Evolutionary conservation across 352 stramenopile genomes (phyloP).

Genomic region (Phytopythium sindhum): DNA sequence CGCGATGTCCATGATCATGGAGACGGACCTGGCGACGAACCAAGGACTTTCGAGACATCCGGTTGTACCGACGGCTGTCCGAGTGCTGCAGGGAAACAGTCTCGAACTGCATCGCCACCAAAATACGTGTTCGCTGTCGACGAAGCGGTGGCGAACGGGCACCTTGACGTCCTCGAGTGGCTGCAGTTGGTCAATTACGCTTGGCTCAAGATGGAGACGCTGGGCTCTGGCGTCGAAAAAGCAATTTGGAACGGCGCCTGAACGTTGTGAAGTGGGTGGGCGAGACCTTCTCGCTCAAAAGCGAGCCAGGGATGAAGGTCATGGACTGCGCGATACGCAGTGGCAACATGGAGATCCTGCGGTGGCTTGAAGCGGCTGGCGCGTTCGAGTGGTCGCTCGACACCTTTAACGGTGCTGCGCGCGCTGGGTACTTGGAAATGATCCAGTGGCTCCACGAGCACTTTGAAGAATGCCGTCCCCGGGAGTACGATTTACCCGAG

Average conservation of each 20-base stretch:
- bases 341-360: neutral
- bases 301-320: neutral
- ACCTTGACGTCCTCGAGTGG: neutral
- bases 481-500: neutral
- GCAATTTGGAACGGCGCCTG: neutral
- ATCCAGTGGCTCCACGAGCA: neutral
- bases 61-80: neutral
- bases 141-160: neutral
- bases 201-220: neutral
- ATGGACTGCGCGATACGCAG: neutral
- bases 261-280: neutral
- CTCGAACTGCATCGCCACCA: neutral
- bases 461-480: neutral
- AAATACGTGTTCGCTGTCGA: neutral
- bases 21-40: neutral
- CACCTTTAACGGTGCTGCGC: neutral
- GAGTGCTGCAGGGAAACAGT: neutral
- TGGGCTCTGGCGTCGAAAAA: neutral
- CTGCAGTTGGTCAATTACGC: neutral
- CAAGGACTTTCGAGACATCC: neutral
- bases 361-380: neutral
- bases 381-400: neutral
- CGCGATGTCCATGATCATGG: neutral
- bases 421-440: neutral
- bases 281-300: neutral